These are phyloP conservation scores for Lentinus brumalis DNA, from an alignment of 768 basidiomycete species.

Conservation along the genomic window DNA sequence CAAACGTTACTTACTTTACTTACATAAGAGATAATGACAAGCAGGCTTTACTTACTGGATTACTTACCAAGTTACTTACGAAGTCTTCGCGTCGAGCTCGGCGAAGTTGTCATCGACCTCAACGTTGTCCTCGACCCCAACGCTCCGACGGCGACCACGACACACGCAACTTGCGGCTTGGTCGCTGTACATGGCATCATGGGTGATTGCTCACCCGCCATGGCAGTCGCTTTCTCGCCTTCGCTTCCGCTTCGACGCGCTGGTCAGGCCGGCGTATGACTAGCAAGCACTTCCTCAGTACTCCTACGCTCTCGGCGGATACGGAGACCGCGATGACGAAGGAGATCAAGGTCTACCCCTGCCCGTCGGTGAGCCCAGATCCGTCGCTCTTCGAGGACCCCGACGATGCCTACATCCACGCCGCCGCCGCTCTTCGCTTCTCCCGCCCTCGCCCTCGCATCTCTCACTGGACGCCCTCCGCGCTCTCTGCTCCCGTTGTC, in stretches of 20 bases:
- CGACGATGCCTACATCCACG: constrained; percentile 35
- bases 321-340: constrained; percentile 37
- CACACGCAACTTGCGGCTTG: not conserved
- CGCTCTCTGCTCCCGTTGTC: no score
- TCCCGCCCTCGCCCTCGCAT: no score
- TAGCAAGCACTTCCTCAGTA: constrained; percentile 27
- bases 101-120: not conserved
- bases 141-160: not conserved
- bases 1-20: no score
- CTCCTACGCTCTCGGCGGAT: constrained; percentile 9
- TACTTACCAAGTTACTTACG: no score
- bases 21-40: no score
- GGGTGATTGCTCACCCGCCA: constrained; percentile 22
- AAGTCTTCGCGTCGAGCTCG: not conserved
- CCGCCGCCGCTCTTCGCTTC: no score
- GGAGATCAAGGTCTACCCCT: constrained; percentile 38
- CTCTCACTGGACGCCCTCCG: no score
- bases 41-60: no score
- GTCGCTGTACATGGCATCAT: constrained; percentile 25
- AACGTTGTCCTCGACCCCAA: not conserved
- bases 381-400: constrained; percentile 39
- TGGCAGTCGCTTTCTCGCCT: constrained; percentile 17
- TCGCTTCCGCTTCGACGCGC: constrained; percentile 16
- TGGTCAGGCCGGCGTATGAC: constrained; percentile 8
- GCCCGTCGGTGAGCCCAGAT: constrained; percentile 35